A percentile compares a stretch with the other conserved stretches of the same genome.
Conservation (phyloP, 768 basidiomycete genomes). For the Collybia nuda region DNA sequence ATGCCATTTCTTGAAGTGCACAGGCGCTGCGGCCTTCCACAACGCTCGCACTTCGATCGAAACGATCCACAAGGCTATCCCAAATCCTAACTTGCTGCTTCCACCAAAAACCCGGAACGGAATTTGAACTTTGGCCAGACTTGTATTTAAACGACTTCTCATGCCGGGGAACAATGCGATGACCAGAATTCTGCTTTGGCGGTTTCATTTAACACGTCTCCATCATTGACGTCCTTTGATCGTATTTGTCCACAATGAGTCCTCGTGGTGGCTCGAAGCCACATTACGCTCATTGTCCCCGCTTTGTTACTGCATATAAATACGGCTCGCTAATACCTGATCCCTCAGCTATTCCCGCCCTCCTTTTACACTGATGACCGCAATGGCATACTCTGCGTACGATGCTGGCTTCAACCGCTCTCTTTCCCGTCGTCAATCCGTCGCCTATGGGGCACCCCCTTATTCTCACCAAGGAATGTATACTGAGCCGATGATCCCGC, state of each 20-base stretch:
- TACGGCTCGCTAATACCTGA: background rate
- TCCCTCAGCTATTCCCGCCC: slow-evolving; percentile 2
- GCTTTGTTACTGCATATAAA: slow-evolving; percentile 15
- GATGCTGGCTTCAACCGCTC: slow-evolving; percentile 23
- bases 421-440: slow-evolving; percentile 38
- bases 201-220: slow-evolving; percentile 8
- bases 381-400: slow-evolving; percentile 23
- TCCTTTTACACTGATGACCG: slow-evolving; percentile 1
- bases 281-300: slow-evolving; percentile 12
- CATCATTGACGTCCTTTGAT: slow-evolving; percentile 6
- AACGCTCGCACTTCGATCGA: no score
- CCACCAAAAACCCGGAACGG: no score
- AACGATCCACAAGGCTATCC: no score
- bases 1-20: no score
- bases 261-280: slow-evolving; percentile 16
- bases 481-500: slow-evolving; percentile 34
- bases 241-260: slow-evolving; percentile 2
- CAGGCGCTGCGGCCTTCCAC: no score
- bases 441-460: slow-evolving; percentile 30
- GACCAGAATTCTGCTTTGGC: slow-evolving; percentile 3
- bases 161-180: no score
- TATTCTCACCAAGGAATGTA: slow-evolving; percentile 40
- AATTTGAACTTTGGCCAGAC: no score
- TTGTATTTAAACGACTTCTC: no score
- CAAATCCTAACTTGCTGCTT: no score